phyloP scores from a whole-genome alignment of 2,329 filamentous ascomycete genomes.

The Verticillium tricorpus region DNA sequence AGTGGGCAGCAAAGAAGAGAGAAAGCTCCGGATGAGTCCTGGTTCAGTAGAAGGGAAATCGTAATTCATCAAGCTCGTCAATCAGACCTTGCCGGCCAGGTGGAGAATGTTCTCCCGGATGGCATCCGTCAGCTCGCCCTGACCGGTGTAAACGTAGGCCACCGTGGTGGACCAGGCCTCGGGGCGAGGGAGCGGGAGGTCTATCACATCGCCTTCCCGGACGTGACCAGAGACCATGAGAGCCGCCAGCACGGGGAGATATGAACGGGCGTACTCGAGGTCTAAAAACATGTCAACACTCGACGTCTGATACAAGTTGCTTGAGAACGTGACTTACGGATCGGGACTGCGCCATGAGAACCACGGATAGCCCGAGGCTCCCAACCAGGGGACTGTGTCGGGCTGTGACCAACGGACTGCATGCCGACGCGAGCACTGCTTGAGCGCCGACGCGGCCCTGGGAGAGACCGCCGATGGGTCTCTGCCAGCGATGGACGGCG shows the following conservation, averaged over 20 bases:
- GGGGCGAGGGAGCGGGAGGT: slow-evolving; percentile 54
- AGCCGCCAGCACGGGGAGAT: slow-evolving; percentile 49
- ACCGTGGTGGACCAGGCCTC: slow-evolving; percentile 52
- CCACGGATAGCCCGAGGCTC: slow-evolving; percentile 11
- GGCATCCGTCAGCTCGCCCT: slow-evolving; percentile 37
- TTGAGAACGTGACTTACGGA: slow-evolving; percentile 33
- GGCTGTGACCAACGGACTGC: slow-evolving; percentile 11
- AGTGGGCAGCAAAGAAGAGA: slow-evolving; percentile 1
- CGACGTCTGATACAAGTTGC: not conserved
- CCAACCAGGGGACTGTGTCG: slow-evolving; percentile 13
- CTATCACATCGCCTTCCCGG: slow-evolving; percentile 46
- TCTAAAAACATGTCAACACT: slow-evolving; percentile 27
- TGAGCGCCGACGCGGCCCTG: slow-evolving; percentile 13
- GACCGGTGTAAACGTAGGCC: slow-evolving; percentile 50
- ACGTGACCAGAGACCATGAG: slow-evolving; percentile 52
- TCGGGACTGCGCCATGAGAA: slow-evolving; percentile 31
- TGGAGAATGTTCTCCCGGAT: slow-evolving; percentile 50
- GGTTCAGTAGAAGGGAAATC: slow-evolving; percentile 1
- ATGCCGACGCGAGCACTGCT: slow-evolving; percentile 18
- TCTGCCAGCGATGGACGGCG: slow-evolving; percentile 9
- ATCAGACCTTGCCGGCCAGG: slow-evolving; percentile 44
- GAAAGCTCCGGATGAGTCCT: not conserved
- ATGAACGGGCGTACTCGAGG: slow-evolving; percentile 39
- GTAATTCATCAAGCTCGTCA: slow-evolving; percentile 7
- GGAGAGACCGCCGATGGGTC: not conserved